Percentiles rank a stretch among this genome's conserved stretches.
Evolutionary conservation across 83 land plant genomes (phyloP).

Genomic region (Isoetes engelmannii): DNA sequence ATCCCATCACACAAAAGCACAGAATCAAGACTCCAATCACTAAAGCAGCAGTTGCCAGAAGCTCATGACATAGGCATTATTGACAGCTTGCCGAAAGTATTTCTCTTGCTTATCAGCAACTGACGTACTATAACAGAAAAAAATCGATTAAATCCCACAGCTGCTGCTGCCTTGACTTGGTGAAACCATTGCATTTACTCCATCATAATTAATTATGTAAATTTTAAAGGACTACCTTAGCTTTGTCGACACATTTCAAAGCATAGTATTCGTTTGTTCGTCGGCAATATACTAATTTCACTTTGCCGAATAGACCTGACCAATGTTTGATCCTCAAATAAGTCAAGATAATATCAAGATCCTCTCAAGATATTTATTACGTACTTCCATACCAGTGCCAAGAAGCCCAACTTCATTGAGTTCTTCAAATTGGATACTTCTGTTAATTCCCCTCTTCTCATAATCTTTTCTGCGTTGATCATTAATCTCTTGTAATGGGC

Average conservation of each 20-base stretch:
- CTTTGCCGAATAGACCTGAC: conserved; percentile 35
- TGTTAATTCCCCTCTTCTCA: conserved; percentile 30
- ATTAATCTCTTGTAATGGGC: conserved; percentile 23
- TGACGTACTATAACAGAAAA: too few relatives aligned
- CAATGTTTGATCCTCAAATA: not conserved
- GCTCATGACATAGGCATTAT: too few relatives aligned
- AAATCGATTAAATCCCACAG: too few relatives aligned
- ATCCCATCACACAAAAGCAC: too few relatives aligned
- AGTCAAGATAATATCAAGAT: not conserved
- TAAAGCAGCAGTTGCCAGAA: too few relatives aligned
- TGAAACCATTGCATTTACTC: too few relatives aligned
- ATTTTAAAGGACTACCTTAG: conserved; percentile 17
- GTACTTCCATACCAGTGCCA: conserved; percentile 25
- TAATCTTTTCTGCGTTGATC: conserved; percentile 21
- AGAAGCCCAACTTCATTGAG: conserved; percentile 27
- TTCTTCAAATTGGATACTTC: conserved; percentile 20
- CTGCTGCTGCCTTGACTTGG: too few relatives aligned
- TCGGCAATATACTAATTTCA: conserved; percentile 30
- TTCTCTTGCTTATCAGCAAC: too few relatives aligned
- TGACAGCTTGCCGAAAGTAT: too few relatives aligned
- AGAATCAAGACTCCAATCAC: too few relatives aligned
- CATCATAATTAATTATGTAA: too few relatives aligned
- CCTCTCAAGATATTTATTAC: not conserved
- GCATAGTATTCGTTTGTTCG: conserved; percentile 32
- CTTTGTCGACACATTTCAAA: conserved; percentile 33